These are phyloP conservation scores for Backusella psychrophila DNA, from an alignment of 192 early-diverging fungal species.

Conservation along the genomic window DNA sequence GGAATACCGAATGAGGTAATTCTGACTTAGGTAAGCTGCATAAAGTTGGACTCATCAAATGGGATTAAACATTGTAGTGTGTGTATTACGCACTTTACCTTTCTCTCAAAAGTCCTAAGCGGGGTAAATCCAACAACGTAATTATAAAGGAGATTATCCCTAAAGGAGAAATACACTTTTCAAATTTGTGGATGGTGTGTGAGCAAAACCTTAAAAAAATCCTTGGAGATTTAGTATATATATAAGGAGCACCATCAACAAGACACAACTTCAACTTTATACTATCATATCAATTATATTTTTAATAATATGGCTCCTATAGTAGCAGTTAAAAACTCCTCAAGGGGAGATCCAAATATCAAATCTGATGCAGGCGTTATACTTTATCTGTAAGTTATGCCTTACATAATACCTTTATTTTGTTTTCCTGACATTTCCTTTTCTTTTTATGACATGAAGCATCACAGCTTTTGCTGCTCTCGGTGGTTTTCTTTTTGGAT, in stretches of 20 bases:
- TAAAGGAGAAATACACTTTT: neutral
- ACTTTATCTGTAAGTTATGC: constrained; percentile 12
- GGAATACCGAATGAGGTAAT: constrained; percentile 1
- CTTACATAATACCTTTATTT: neutral
- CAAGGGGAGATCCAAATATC: constrained; percentile 8
- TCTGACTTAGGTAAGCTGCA: constrained; percentile 6
- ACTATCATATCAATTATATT: neutral
- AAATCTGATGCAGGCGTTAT: constrained; percentile 19
- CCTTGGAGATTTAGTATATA: constrained; percentile 3
- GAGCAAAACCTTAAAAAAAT: constrained; percentile 6
- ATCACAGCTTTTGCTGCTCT: constrained; percentile 55
- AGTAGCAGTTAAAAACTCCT: neutral
- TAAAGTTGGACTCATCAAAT: neutral
- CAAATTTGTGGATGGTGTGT: neutral
- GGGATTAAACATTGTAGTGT: neutral
- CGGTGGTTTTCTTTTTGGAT: constrained; percentile 73
- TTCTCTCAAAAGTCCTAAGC: neutral
- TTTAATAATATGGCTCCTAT: constrained; percentile 21
- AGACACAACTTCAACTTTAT: neutral
- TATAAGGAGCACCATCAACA: neutral
- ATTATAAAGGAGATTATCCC: constrained; percentile 4
- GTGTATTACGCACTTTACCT: neutral
- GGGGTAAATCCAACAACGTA: neutral
- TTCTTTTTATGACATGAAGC: constrained; percentile 14
- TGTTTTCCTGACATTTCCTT: neutral